Evolutionary conservation across 257 asterid genomes (phyloP).

Genomic region (Capsicum rhomboideum): DNA sequence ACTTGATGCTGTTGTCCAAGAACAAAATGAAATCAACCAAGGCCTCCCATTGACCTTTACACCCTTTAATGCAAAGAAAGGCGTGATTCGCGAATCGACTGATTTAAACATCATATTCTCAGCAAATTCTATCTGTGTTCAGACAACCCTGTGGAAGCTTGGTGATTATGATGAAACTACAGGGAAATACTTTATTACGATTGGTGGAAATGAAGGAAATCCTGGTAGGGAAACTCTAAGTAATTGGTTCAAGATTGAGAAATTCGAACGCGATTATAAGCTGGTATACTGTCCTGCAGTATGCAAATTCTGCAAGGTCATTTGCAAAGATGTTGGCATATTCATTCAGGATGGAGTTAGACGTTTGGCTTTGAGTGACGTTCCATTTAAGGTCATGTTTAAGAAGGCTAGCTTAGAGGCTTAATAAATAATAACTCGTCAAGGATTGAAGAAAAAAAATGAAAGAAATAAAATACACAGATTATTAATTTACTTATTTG

Average conservation of each 20-base stretch:
- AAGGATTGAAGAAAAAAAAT: not conserved
- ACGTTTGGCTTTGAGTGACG: conserved; percentile 20
- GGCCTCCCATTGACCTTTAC: conserved; percentile 43
- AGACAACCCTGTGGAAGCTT: conserved; percentile 38
- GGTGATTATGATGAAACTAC: conserved; percentile 12
- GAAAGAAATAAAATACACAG: not conserved
- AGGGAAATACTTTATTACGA: conserved; percentile 13
- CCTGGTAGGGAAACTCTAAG: conserved; percentile 36
- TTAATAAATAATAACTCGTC: not conserved
- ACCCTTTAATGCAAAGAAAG: conserved; percentile 24
- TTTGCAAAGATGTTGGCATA: conserved; percentile 39
- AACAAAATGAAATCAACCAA: conserved; percentile 8
- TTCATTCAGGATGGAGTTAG: conserved; percentile 35
- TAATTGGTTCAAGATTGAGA: conserved; percentile 56
- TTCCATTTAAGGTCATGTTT: conserved; percentile 14
- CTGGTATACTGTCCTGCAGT: conserved; percentile 42
- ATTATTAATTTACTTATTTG: not conserved
- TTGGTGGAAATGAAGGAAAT: conserved; percentile 46
- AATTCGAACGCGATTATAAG: conserved; percentile 28
- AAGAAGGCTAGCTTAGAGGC: conserved; percentile 8
- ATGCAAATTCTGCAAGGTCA: conserved; percentile 37
- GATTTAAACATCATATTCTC: conserved; percentile 42
- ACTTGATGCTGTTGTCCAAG: conserved; percentile 39
- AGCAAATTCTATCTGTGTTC: conserved; percentile 27
- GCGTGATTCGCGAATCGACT: conserved; percentile 28